A percentile compares a stretch with the other conserved stretches of the same genome.
phyloP scores from a whole-genome alignment of 2,329 filamentous ascomycete species.

The Fusarium aywerte region DNA sequence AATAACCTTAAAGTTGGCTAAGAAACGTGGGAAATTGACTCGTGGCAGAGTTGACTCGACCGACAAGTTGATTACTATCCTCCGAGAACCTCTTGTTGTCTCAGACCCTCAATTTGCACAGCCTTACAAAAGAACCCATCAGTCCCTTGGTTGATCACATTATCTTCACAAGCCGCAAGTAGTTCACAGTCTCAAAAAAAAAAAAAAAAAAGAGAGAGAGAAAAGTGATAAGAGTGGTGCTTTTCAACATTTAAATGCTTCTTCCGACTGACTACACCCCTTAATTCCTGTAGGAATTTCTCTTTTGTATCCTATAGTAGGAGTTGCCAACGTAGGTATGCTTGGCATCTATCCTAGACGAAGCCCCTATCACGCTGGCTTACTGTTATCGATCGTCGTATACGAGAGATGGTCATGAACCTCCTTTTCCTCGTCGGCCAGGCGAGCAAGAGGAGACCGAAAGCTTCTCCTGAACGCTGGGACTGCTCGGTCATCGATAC shows the following conservation, averaged over 20 bases:
- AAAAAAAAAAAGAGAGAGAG: neutral
- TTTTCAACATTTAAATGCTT: neutral
- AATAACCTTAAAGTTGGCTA: neutral
- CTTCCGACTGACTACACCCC: neutral
- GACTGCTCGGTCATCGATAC: neutral
- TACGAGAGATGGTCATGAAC: neutral
- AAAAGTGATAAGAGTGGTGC: neutral
- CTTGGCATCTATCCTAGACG: neutral
- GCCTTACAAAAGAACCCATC: neutral
- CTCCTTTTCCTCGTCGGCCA: neutral
- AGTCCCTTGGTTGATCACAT: neutral
- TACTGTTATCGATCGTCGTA: neutral
- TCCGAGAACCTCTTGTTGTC: neutral
- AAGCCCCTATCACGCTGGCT: neutral
- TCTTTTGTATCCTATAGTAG: neutral
- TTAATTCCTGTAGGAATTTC: neutral
- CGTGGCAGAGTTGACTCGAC: neutral
- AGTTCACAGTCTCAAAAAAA: no score
- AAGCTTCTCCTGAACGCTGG: neutral
- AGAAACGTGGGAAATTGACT: neutral
- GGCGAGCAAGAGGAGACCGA: neutral
- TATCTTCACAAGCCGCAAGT: neutral
- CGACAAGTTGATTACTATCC: neutral
- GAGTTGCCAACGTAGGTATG: neutral
- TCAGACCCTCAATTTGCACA: neutral